These are phyloP conservation scores for Aurinia saxatilis DNA, from an alignment of 345 rosid genomes.

Conservation along the genomic window DNA sequence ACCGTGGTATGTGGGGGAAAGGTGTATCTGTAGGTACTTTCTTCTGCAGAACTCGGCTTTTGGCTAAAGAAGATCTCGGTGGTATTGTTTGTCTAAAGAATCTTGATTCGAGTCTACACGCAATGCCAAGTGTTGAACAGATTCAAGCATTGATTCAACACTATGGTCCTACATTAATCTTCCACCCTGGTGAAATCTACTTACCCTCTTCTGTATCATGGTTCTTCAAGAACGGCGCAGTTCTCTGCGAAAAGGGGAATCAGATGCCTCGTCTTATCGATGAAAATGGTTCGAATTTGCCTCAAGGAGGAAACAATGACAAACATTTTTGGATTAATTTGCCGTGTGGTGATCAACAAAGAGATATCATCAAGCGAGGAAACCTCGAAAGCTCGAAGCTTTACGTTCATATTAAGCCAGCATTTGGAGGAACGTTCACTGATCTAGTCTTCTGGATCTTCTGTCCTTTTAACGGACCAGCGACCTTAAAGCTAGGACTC, in stretches of 20 bases:
- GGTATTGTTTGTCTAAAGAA: slow-evolving; percentile 57
- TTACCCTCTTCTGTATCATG: slow-evolving; percentile 40
- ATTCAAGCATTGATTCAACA: slow-evolving; percentile 52
- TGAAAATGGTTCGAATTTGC: slow-evolving; percentile 57
- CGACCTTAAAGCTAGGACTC: slow-evolving; percentile 54
- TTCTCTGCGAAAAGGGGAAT: slow-evolving; percentile 40
- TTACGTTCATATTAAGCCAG: slow-evolving; percentile 75
- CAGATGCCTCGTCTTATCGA: slow-evolving; percentile 37
- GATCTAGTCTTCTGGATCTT: slow-evolving; percentile 86
- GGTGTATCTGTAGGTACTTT: slow-evolving; percentile 76
- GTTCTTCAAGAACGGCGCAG: slow-evolving; percentile 48
- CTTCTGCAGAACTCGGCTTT: slow-evolving; percentile 45
- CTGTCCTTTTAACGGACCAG: slow-evolving; percentile 90
- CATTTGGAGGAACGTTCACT: slow-evolving; percentile 75
- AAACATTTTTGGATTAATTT: slow-evolving; percentile 73
- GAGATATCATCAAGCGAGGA: slow-evolving; percentile 43
- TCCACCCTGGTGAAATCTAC: slow-evolving; percentile 34
- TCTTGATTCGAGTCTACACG: slow-evolving; percentile 41
- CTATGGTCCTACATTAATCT: slow-evolving; percentile 70
- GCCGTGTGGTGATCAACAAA: slow-evolving; percentile 45
- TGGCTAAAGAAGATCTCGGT: slow-evolving; percentile 29
- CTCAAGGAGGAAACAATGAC: slow-evolving; percentile 58
- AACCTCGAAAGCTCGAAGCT: slow-evolving; percentile 64
- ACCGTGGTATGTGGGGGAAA: slow-evolving; percentile 56
- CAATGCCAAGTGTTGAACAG: slow-evolving; percentile 75